A percentile compares a stretch with the other conserved stretches of the same genome.
Evolutionary conservation across 495 filamentous ascomycete species (phyloP).

Genomic region (Neurospora sp.): DNA sequence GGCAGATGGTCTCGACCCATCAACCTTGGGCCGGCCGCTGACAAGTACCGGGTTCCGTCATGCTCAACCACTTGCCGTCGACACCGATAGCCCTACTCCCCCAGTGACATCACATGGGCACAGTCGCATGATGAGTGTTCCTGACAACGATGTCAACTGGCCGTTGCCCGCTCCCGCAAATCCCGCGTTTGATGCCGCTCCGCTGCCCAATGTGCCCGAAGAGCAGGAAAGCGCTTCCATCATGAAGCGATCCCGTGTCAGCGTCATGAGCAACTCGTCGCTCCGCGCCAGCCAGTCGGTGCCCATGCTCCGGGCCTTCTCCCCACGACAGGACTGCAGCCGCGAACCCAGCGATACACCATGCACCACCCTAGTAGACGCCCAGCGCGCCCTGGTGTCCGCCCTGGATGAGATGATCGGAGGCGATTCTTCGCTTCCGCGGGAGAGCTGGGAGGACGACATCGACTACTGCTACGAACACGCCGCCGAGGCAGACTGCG

Average conservation of each 20-base stretch:
- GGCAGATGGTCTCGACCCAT: conserved; percentile 31
- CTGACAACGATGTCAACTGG: conserved; percentile 37
- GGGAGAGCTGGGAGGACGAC: conserved; percentile 78
- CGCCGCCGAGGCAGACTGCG: conserved; percentile 78
- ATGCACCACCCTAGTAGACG: conserved; percentile 27
- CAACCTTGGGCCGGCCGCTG: conserved; percentile 26
- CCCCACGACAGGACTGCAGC: conserved; percentile 15
- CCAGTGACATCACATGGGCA: conserved; percentile 18
- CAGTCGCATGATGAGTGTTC: conserved; percentile 32
- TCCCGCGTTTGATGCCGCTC: conserved; percentile 25
- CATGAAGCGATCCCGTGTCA: conserved; percentile 24
- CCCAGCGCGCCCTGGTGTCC: conserved; percentile 20
- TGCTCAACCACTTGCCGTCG: conserved; percentile 22
- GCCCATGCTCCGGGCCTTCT: conserved; percentile 32
- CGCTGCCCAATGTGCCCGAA: conserved; percentile 62
- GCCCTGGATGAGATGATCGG: conserved; percentile 21
- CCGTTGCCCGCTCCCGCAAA: conserved; percentile 35
- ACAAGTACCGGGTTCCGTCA: conserved; percentile 31
- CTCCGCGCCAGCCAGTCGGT: conserved; percentile 38
- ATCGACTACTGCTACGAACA: conserved; percentile 94
- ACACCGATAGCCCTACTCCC: conserved; percentile 16
- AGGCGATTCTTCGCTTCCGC: conserved; percentile 26
- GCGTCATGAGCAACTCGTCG: conserved; percentile 33
- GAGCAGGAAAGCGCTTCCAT: conserved; percentile 47
- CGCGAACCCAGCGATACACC: conserved; percentile 33